Percentiles rank a stretch among this genome's conserved stretches.
These are phyloP conservation scores for Saraca asoca DNA, from an alignment of 331 rosid genomes.

Conservation along the genomic window DNA sequence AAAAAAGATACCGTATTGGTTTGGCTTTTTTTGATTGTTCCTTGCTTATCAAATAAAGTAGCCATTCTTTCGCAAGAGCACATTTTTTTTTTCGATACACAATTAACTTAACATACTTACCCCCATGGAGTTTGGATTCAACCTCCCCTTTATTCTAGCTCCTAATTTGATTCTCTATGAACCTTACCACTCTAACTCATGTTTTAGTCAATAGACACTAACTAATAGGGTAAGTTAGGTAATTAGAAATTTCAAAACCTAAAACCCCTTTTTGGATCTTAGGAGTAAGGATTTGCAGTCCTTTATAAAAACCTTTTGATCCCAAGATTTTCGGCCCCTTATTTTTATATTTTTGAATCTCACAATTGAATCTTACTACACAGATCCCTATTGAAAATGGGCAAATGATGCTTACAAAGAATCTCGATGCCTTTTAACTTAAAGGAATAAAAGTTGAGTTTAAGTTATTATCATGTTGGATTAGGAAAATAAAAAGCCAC, in stretches of 20 bases:
- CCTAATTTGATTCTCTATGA: not conserved
- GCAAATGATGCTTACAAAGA: too few species aligned
- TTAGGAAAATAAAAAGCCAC: too few species aligned
- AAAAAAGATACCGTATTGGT: too few species aligned
- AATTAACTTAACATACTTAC: too few species aligned
- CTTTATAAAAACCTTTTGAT: not conserved
- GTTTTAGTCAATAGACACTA: not conserved
- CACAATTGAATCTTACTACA: not conserved
- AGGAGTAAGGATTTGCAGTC: not conserved
- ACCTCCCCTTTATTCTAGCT: not conserved
- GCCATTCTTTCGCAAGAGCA: too few species aligned
- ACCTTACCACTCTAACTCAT: not conserved
- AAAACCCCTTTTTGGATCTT: not conserved
- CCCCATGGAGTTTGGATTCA: too few species aligned
- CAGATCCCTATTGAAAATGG: not conserved
- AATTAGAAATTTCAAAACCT: not conserved
- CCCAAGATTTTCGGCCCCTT: not conserved
- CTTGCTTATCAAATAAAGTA: too few species aligned
- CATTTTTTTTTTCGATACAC: too few species aligned
- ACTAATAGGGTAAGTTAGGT: not conserved
- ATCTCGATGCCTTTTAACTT: too few species aligned
- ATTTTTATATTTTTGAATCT: not conserved
- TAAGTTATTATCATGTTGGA: too few species aligned
- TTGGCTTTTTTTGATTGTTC: too few species aligned
- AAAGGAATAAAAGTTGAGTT: too few species aligned